Evolutionary conservation across 768 basidiomycete species (phyloP), one percentile per base, ranked within the genome.

Genomic region (Cystobasidium tubakii): DNA sequence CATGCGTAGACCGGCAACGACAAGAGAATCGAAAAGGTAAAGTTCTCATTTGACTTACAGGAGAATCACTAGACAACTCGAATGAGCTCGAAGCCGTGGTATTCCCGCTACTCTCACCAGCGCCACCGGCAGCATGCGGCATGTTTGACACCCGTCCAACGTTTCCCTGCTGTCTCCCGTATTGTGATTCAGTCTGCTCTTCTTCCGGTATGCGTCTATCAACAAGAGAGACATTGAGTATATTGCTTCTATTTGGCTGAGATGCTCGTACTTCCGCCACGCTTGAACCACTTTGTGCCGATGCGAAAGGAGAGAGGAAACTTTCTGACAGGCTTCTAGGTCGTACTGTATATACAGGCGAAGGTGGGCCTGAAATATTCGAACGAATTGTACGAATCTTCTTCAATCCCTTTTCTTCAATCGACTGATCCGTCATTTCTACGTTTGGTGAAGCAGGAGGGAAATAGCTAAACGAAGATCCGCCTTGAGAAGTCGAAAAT

Each of bases 261-360:
- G 46, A 19, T 15, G 46, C 46, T 50, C 46, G 12, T 50, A 50
- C 46, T 50, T 50, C 46, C 46, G 21, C 4, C 4, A 15, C 21
- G 4, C 46, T 19, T 50, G 9, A 3, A 33, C 57, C 57, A 39
- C 39, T 31, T 33, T 34, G 21, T 4, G 62, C 29, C 29, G 63
- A 36, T 43, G 39, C 34, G 7, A 33, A 43, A 15, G 34, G 2
- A 23, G 17, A 42, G 29, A 65, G 31, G 39, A 27, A 46, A 29
- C 36, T 65, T 27, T 65, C 63, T 27, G 33, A 36, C 43, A 65
- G 36, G 63, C 63, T 65, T 46, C 63, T 12, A 15, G 63, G 63
- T 27, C 63, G 29, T 23, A 46, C 43, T 34, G 63, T 65, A 27
- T 65, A 36, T 17, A 65, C 34, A 42, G 63, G 63, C 13, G 63